Percentiles rank a stretch among this genome's conserved stretches.
These are phyloP conservation scores for Ganoderma meredithae DNA, from an alignment of 1,284 basidiomycete species.

Conservation along the genomic window DNA sequence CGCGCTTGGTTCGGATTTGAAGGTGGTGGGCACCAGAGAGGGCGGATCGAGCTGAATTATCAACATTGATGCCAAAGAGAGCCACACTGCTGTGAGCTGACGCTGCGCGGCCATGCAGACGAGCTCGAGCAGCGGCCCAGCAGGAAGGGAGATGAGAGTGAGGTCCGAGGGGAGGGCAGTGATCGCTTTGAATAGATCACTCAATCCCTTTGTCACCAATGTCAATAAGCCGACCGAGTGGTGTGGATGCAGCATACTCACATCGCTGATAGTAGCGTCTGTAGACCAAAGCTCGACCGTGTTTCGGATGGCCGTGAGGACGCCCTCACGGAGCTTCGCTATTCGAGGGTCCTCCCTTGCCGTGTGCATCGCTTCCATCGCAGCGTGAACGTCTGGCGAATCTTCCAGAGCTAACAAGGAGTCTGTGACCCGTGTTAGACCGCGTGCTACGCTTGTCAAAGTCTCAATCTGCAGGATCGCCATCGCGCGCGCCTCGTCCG, in stretches of 20 bases:
- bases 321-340: constrained; percentile 65
- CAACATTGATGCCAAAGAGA: constrained; percentile 80
- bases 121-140: constrained; percentile 79
- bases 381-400: constrained; percentile 54
- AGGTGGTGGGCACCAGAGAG: constrained; percentile 50
- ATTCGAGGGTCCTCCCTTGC: constrained; percentile 75
- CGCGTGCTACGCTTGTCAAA: constrained; percentile 83
- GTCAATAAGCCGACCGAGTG: constrained; percentile 8
- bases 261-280: constrained; percentile 80
- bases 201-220: constrained; percentile 61
- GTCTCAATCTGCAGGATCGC: constrained; percentile 78
- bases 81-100: constrained; percentile 84
- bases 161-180: constrained; percentile 76
- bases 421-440: constrained; percentile 81
- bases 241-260: constrained; percentile 47
- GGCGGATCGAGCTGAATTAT: constrained; percentile 84
- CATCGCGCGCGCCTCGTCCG: constrained; percentile 68
- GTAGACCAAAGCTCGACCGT: constrained; percentile 78
- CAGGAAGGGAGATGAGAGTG: constrained; percentile 81
- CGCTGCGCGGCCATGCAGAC: constrained; percentile 79
- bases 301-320: constrained; percentile 65
- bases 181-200: constrained; percentile 83
- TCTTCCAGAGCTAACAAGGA: constrained; percentile 71
- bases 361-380: constrained; percentile 58
- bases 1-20: constrained; percentile 49